Percentiles rank a stretch among this genome's conserved stretches.
These are phyloP conservation scores for Phytophthora tentaculata DNA, from an alignment of 352 stramenopile species.

Conservation along the genomic window DNA sequence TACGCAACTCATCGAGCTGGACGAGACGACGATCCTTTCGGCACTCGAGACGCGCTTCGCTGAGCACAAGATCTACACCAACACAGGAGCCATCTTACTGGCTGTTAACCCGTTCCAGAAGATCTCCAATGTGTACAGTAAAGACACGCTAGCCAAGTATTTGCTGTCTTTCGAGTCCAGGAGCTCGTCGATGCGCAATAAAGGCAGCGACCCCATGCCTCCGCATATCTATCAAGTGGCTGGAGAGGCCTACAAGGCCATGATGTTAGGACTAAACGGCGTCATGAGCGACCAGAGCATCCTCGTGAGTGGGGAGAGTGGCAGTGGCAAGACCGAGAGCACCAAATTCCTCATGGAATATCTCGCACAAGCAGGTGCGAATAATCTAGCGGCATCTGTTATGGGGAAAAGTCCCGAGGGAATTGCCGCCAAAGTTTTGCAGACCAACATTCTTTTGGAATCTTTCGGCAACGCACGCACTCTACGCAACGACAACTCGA, in stretches of 20 bases:
- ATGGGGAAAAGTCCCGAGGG: constrained; percentile 47
- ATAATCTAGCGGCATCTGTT: constrained; percentile 64
- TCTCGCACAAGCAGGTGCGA: constrained; percentile 77
- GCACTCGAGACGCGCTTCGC: constrained; percentile 76
- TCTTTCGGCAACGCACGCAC: constrained; percentile 91
- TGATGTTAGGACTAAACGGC: constrained; percentile 69
- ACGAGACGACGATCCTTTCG: constrained; percentile 69
- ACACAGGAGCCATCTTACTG: constrained; percentile 81
- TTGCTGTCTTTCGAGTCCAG: constrained; percentile 65
- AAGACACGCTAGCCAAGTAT: constrained; percentile 62
- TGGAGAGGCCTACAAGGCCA: constrained; percentile 80
- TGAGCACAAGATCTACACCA: constrained; percentile 87
- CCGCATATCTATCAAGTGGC: constrained; percentile 90
- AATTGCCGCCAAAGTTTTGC: constrained; percentile 89
- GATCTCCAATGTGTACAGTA: constrained; percentile 68
- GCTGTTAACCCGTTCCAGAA: constrained; percentile 88
- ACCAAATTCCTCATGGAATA: constrained; percentile 93
- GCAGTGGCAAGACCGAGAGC: constrained; percentile 89
- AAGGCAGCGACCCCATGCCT: constrained; percentile 40
- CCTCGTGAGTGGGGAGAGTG: constrained; percentile 86
- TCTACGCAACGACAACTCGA: constrained; percentile 91
- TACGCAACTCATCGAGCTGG: constrained; percentile 80
- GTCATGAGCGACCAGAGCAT: constrained; percentile 80
- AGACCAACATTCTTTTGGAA: constrained; percentile 91
- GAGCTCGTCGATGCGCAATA: constrained; percentile 30